Base-by-base conservation (phyloP, 257 asterid genomes). In the Ehretia macrophylla region DNA sequence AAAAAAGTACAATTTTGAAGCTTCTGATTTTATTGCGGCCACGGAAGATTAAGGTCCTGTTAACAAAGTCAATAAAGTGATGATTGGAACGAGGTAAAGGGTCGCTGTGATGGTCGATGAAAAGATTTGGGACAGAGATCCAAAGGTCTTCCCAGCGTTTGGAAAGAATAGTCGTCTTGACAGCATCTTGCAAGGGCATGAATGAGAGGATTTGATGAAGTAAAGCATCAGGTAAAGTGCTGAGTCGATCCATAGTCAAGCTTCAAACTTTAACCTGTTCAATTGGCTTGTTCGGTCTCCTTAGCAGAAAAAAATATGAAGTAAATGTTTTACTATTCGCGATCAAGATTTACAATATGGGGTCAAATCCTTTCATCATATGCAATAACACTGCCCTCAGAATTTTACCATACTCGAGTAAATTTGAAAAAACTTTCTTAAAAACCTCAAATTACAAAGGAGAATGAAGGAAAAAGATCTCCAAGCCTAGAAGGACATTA, bases 121-220 rank as follows among this genome's bases (percentile, higher is more conserved):
- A 14, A 19, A 64, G 20, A 19, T 9, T 2, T 39, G 55, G 61
- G 44, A 56, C 46, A 23, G 10, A 17, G 17, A 38, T 27, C 69
- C 62, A 32, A 11, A 64, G 62, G 56, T 37, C 16, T 4, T 17
- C 14, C 62, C 62, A 64, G 14, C 55, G 60, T 32, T 64, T 64
- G 53, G 62, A 64, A 18, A 64, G 69, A 27, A 64, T 9, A 22
- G 66, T 21, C 3, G 57, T 60, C 50, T 14, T 60, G 32, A 60
- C 66, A 49, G 27, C 37, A 27, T 60, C 66, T 60, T 35, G n/a
- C 23, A 51, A 32, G 17, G 3, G 40, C 66, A 49, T 10, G 14
- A 49, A 60, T 48, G 66, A 60, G 37, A 47, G 46, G 57, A 60
- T 60, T 12, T 27, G 46, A 48, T 23, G 37, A 51, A 60, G 48